Base-by-base conservation (phyloP, 2,329 filamentous ascomycete species). In the Didymella segeticola region DNA sequence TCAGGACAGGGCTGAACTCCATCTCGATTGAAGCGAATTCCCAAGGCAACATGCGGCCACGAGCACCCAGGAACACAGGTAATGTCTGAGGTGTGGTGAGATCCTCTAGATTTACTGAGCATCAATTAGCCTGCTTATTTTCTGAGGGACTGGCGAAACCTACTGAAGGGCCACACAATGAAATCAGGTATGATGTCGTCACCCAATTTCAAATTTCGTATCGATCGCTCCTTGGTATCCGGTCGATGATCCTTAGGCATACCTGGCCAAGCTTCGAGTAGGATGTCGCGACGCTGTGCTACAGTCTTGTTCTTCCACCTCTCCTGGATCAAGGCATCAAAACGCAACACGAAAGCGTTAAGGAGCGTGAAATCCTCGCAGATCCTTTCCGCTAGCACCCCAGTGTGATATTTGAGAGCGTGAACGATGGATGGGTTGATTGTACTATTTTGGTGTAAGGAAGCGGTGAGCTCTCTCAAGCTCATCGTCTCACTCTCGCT, bases 41-140 rank as follows among this genome's bases (percentile, higher is more conserved):
- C 27, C 29, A 51, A 6, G 55, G 55, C 4, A 12, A 3, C 23
- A 43, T 54, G 6, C 37, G 50, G 22, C 25, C 55, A 22, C 55
- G 55, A 5, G 55, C n/a, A 26, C 45, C 51, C 6, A 57, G 14
- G 11, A 36, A 51, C 5, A 47, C 5, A 2, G 43, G 37, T 15
- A 57, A 22, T n/a, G 46, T 17, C 7, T 41, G 50, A 9, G 42
- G 37, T n/a, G 41, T 29, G 12, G 42, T 23, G 6, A 57, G 49
- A n/a, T 57, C 46, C 47, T 57, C 50, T 20, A 47, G 55, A n/a
- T 54, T 51, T 23, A 57, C 43, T 47, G 14, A n/a, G 9, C 2
- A 8, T 10, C 12, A 2, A 1, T 39, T 15, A 39, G 36, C 22
- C 5, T 6, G 25, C 6, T 27, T 6, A 6, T 12, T 11, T 42